These are phyloP conservation scores for Globisporangium cylindrosporum DNA, from an alignment of 352 stramenopile species.

Conservation along the genomic window DNA sequence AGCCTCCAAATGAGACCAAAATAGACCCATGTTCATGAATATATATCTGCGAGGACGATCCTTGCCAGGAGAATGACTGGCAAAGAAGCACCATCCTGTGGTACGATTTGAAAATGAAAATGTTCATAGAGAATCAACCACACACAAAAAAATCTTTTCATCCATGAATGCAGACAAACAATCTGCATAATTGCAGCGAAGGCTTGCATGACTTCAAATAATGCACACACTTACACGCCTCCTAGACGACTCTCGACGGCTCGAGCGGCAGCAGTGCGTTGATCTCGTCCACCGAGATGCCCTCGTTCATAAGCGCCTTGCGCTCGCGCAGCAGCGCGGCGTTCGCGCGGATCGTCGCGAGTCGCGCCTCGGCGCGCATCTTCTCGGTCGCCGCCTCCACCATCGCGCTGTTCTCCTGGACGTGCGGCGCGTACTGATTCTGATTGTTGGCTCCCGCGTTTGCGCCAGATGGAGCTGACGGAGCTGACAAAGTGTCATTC, in stretches of 20 bases:
- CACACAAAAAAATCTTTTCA: background rate
- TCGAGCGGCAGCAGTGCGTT: conserved; percentile 20
- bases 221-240: background rate
- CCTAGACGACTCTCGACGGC: background rate
- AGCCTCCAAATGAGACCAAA: background rate
- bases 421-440: background rate
- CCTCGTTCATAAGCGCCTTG: conserved; percentile 20
- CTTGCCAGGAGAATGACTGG: background rate
- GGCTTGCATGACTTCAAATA: too few relatives aligned
- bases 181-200: background rate
- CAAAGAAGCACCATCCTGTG: too few relatives aligned
- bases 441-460: background rate
- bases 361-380: conserved; percentile 14
- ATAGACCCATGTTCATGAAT: background rate
- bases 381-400: conserved; percentile 17
- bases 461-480: background rate
- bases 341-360: conserved; percentile 21
- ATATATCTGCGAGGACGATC: background rate
- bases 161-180: background rate
- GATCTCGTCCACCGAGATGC: conserved; percentile 16
- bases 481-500: background rate
- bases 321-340: conserved; percentile 18
- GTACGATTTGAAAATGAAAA: too few relatives aligned
- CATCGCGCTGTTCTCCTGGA: conserved; percentile 18
- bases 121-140: too few relatives aligned